Percentiles rank a stretch among this genome's conserved stretches.
phyloP scores from a whole-genome alignment of 805 yeast species.

The Kodamaea kaohsiungensis region DNA sequence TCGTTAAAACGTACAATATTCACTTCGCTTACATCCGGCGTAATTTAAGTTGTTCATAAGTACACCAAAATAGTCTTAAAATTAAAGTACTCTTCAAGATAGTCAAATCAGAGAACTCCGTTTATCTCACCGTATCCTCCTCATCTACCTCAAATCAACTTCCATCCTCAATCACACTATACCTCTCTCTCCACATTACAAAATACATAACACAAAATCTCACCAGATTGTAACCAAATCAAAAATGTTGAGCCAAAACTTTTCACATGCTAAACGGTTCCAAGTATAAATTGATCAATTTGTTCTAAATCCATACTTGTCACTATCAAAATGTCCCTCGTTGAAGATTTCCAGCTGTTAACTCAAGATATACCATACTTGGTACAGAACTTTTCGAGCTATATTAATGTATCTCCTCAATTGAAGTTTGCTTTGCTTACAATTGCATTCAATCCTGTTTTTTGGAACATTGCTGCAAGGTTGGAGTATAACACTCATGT shows the following conservation, averaged over 20 bases:
- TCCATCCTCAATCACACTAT: not conserved
- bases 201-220: not conserved
- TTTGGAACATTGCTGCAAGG: slow-evolving; percentile 94
- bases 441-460: slow-evolving; percentile 88
- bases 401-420: slow-evolving; percentile 22
- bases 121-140: not conserved
- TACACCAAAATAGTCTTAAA: too few species aligned
- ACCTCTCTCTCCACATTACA: not conserved
- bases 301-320: not conserved
- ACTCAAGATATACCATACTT: slow-evolving; percentile 21
- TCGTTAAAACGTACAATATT: not conserved
- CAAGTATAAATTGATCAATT: not conserved
- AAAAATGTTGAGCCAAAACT: slow-evolving; percentile 5
- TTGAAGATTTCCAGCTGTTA: slow-evolving; percentile 10
- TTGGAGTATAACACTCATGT: slow-evolving; percentile 76
- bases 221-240: not conserved
- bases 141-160: not conserved
- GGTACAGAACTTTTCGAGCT: slow-evolving; percentile 18
- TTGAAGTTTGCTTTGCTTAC: slow-evolving; percentile 52
- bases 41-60: not conserved
- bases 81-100: not conserved
- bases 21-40: not conserved
- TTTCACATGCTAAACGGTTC: not conserved
- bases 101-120: too few species aligned
- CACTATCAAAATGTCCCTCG: slow-evolving; percentile 6